Evolutionary conservation across 2,329 filamentous ascomycete genomes (phyloP).

Genomic region (Ascochyta rabiei): DNA sequence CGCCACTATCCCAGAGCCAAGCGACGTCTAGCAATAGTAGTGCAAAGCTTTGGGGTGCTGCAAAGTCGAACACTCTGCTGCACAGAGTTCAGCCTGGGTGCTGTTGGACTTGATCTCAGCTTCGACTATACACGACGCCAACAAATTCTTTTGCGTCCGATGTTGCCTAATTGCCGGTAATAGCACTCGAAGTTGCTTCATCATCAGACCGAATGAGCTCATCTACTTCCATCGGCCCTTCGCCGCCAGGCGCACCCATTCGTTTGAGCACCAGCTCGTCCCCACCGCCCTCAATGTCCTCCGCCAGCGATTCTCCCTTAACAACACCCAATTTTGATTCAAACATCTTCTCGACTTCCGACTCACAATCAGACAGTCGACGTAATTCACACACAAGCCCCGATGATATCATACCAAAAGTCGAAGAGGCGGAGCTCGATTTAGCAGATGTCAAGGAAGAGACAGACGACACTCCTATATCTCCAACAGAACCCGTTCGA

Average conservation of each 20-base stretch:
- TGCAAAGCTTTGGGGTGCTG: not conserved
- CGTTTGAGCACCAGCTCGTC: conserved; percentile 50
- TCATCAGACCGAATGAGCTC: conserved; percentile 44
- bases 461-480: conserved; percentile 40
- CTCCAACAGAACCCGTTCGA: conserved; percentile 45
- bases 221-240: conserved; percentile 43
- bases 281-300: conserved; percentile 49
- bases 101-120: not conserved
- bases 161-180: conserved; percentile 28
- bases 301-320: conserved; percentile 48
- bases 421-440: conserved; percentile 59
- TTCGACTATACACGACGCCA: conserved; percentile 2
- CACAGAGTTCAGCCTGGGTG: conserved; percentile 8
- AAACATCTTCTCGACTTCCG: conserved; percentile 28
- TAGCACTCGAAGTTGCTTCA: conserved; percentile 26
- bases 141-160: conserved; percentile 26
- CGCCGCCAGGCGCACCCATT: conserved; percentile 39
- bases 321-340: conserved; percentile 45
- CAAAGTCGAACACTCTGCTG: conserved; percentile 16
- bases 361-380: conserved; percentile 36
- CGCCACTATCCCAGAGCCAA: conserved; percentile 12
- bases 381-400: conserved; percentile 31
- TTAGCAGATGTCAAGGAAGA: conserved; percentile 48
- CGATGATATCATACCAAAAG: conserved; percentile 56
- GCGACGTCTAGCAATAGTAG: not conserved